Evolutionary conservation across 306 rosid species (phyloP), one percentile per base, ranked within the genome.

Genomic region (Sechiopsis laciniata): DNA sequence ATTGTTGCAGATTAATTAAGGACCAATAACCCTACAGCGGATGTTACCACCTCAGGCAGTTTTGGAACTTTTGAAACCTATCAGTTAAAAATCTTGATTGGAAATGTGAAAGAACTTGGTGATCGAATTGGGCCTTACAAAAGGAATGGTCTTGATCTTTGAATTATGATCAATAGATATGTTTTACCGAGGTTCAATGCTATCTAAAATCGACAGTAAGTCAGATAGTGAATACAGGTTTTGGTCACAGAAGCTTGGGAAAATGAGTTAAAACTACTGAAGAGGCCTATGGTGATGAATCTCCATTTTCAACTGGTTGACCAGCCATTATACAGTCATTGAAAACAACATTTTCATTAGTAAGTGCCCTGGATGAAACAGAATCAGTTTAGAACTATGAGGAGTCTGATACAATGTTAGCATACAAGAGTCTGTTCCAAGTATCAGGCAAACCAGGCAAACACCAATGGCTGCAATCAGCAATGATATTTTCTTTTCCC

Each of bases 381-480:
- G 7, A 5, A 37, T 37, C 45, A 37, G 45, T 5, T 37, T 37
- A 32, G 71, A 77, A 61, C 26, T 65, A 46, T 70, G 22, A 58
- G 29, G 64, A 53, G 40, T 74, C 56, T 8, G 63, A 53, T 52
- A 70, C 56, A 21, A 77, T 20, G 5, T 56, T 74, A n/a, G 80
- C 75, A 72, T 77, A 79, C 72, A 79, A 17, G n/a, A 84, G 78
- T 45, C 82, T 79, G 76, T 82, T 82, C 84, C 82, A 82, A 7
- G 86, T 82, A 77, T 85, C 88, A 0, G 86, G 88, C 14, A 82
- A 55, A 16, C 86, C 88, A 7, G 88, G 84, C 73, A 85, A 70
- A 69, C 86, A 80, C 88, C 88, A 80, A 69, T 80, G 82, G 75
- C 78, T 85, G 75, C 85, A 85, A 71, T 83, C 85, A 13, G 82